Percentiles rank a stretch among this genome's conserved stretches.
These are phyloP conservation scores for Acidiella bohemica DNA, from an alignment of 495 filamentous ascomycete species.

Conservation along the genomic window DNA sequence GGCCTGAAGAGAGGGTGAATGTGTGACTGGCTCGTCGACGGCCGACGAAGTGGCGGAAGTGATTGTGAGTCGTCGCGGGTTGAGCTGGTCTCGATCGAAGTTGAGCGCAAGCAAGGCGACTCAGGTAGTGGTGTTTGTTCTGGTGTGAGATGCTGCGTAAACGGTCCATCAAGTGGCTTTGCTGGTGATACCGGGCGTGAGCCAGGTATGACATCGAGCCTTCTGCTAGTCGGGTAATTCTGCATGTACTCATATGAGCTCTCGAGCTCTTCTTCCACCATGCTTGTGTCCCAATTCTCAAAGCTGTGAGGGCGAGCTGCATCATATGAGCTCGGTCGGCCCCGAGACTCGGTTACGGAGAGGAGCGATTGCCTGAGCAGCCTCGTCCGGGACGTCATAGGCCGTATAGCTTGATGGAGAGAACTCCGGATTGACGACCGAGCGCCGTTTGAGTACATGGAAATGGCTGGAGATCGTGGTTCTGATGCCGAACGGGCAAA, in stretches of 20 bases:
- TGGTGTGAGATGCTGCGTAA: constrained; percentile 2
- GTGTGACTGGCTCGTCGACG: constrained; percentile 41
- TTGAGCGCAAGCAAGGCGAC: constrained; percentile 5
- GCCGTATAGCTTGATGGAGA: constrained; percentile 7
- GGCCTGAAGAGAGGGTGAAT: constrained; percentile 80
- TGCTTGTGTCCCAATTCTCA: constrained; percentile 55
- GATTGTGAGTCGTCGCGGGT: constrained; percentile 1
- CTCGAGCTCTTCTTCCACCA: constrained; percentile 34
- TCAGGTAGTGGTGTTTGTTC: constrained; percentile 8
- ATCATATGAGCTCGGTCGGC: constrained; percentile 7
- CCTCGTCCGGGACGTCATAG: constrained; percentile 10
- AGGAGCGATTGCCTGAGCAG: constrained; percentile 5
- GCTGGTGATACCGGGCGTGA: constrained; percentile 36
- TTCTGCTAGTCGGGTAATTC: constrained; percentile 35
- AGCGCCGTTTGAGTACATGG: not conserved
- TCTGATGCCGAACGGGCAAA: constrained; percentile 1
- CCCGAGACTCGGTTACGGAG: constrained; percentile 3
- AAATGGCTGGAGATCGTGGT: not conserved
- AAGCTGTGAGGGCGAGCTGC: constrained; percentile 37
- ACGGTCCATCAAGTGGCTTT: constrained; percentile 26
- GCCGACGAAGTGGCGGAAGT: constrained; percentile 7
- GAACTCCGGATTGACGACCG: constrained; percentile 8
- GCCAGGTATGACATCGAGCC: constrained; percentile 46
- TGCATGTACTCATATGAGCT: constrained; percentile 34
- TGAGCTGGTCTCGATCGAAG: constrained; percentile 5